Conservation (phyloP, 2,329 filamentous ascomycete species). For the Fusarium pilosicola region DNA sequence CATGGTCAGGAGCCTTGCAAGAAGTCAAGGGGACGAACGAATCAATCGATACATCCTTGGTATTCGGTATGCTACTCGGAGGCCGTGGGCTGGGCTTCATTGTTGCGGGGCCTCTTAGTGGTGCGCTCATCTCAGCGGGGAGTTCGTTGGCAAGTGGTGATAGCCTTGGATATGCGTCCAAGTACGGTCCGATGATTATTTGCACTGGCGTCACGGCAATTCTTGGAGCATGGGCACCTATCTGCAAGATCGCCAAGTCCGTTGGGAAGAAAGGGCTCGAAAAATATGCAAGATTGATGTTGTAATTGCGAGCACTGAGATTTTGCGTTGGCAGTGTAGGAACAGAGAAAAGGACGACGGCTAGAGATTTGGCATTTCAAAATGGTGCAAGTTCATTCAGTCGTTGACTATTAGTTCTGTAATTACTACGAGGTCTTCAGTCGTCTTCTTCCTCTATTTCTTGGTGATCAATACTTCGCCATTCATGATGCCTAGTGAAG, state of each 20-base stretch:
- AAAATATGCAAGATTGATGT: conserved; percentile 3
- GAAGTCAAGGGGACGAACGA: conserved; percentile 48
- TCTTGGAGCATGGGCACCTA: conserved; percentile 46
- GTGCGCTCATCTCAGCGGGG: conserved; percentile 43
- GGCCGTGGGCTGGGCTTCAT: conserved; percentile 46
- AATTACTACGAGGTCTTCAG: background rate
- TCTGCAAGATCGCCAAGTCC: conserved; percentile 53
- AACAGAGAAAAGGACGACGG: background rate
- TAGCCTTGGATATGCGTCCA: conserved; percentile 45
- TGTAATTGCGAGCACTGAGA: conserved; percentile 57
- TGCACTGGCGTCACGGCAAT: conserved; percentile 47
- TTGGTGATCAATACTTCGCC: conserved; percentile 44
- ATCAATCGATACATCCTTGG: conserved; percentile 41
- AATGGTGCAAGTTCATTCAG: background rate
- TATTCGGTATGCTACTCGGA: conserved; percentile 47
- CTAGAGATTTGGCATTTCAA: background rate
- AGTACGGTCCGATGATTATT: conserved; percentile 48
- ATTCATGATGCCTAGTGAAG: conserved; percentile 45
- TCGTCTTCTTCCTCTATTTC: background rate
- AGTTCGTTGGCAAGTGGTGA: conserved; percentile 37
- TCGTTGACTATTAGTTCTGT: background rate
- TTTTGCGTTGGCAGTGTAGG: background rate
- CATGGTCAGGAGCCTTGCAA: conserved; percentile 65
- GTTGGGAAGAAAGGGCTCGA: conserved; percentile 1
- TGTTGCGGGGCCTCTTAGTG: conserved; percentile 44